These are phyloP conservation scores for Beauveria sp. DNA, from an alignment of 2,329 filamentous ascomycete genomes.

Conservation along the genomic window DNA sequence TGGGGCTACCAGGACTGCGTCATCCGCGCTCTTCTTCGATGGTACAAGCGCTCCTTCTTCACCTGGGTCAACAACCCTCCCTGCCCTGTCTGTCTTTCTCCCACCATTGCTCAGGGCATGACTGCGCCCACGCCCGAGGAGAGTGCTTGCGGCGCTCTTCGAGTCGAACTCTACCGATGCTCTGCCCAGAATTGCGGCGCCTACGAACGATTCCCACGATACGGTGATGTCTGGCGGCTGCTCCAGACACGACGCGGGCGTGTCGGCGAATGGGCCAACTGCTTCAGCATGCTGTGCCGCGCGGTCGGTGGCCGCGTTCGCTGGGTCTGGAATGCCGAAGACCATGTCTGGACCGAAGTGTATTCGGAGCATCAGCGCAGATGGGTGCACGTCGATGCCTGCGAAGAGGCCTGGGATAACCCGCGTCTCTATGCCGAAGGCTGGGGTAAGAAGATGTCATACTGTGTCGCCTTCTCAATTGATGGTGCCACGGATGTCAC, in stretches of 20 bases:
- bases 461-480: constrained; percentile 93
- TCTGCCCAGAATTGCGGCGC: constrained; percentile 66
- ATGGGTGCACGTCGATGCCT: constrained; percentile 96
- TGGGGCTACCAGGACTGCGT: constrained; percentile 99
- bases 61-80: constrained; percentile 93
- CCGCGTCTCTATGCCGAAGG: constrained; percentile 87
- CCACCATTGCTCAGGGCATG: constrained; percentile 76
- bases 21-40: constrained; percentile 75
- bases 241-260: constrained; percentile 80
- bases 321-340: constrained; percentile 98
- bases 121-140: constrained; percentile 83
- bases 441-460: constrained; percentile 94
- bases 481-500: constrained; percentile 69
- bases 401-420: constrained; percentile 93
- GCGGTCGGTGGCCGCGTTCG: constrained; percentile 84
- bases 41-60: constrained; percentile 96
- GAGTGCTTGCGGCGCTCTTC: constrained; percentile 74
- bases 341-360: constrained; percentile 96
- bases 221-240: constrained; percentile 89
- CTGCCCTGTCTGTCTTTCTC: constrained; percentile 73
- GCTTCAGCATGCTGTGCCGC: constrained; percentile 96
- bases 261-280: constrained; percentile 95
- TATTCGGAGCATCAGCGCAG: constrained; percentile 89
- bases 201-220: constrained; percentile 86
- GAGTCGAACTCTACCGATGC: constrained; percentile 88